phyloP scores from a whole-genome alignment of 139 green algal genomes.

The Pycnococcus provasolii region DNA sequence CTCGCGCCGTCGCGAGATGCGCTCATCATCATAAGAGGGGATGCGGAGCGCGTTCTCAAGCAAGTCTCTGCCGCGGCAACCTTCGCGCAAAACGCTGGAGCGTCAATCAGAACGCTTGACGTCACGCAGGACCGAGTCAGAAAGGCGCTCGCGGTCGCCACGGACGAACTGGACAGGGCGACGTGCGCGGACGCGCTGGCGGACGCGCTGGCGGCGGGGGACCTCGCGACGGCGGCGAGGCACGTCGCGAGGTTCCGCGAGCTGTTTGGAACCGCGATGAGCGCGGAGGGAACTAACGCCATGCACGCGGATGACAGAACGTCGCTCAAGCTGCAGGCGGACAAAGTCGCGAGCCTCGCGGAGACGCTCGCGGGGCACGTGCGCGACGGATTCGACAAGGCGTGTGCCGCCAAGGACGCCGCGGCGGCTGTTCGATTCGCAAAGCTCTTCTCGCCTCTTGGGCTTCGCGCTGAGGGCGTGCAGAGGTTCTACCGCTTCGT shows the following conservation, averaged over 20 bases:
- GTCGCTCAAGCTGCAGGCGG: constrained; percentile 35
- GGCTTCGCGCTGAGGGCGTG: constrained; percentile 57
- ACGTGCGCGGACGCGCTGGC: constrained; percentile 13
- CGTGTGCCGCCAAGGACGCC: constrained; percentile 46
- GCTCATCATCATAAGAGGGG: constrained; percentile 56
- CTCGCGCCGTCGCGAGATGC: constrained; percentile 22
- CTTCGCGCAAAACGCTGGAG: neutral
- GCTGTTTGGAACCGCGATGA: neutral
- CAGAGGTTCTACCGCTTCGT: constrained; percentile 49
- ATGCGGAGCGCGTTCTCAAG: constrained; percentile 50
- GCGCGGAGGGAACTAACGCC: neutral
- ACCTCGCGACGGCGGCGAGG: constrained; percentile 31
- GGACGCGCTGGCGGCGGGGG: constrained; percentile 27
- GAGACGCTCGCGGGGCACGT: constrained; percentile 52
- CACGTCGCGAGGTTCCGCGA: neutral
- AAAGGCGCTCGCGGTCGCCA: neutral
- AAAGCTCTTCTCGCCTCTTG: constrained; percentile 61
- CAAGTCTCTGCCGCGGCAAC: neutral
- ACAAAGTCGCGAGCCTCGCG: constrained; percentile 46
- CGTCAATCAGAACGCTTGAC: neutral
- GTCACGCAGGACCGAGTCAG: constrained; percentile 12
- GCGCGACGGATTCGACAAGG: constrained; percentile 42
- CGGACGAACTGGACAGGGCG: constrained; percentile 30
- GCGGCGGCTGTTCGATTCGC: constrained; percentile 59
- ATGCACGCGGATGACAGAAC: neutral